Conservation (phyloP, 257 asterid species). For the Misopates orontium region DNA sequence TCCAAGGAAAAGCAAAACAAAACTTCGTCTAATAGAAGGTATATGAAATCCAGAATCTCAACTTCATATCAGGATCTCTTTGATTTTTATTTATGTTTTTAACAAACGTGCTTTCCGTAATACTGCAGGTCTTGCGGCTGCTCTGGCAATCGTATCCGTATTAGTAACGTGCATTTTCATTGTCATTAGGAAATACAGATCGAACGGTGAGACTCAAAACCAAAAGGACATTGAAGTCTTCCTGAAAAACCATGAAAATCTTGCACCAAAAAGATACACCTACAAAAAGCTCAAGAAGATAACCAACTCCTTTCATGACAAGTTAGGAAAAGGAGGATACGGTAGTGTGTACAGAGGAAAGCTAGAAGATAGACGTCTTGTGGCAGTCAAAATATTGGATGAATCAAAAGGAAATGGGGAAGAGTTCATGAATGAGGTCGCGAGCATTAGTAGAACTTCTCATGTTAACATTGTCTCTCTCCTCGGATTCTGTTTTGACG, state of each 20-base stretch:
- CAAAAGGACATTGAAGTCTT: constrained; percentile 22
- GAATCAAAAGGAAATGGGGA: constrained; percentile 29
- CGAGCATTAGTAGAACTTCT: constrained; percentile 47
- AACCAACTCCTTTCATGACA: constrained; percentile 26
- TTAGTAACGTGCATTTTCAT: too few relatives aligned
- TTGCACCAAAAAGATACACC: constrained; percentile 27
- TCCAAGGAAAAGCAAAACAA: too few relatives aligned
- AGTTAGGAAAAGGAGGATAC: constrained; percentile 43
- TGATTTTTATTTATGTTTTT: too few relatives aligned
- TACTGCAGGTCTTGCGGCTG: too few relatives aligned
- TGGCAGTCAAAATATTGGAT: constrained; percentile 38
- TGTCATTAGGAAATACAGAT: too few relatives aligned
- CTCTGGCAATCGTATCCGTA: too few relatives aligned
- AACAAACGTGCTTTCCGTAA: too few relatives aligned
- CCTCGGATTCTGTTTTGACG: constrained; percentile 42
- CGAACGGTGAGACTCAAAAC: background rate
- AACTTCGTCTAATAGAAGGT: too few relatives aligned
- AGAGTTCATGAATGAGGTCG: constrained; percentile 48
- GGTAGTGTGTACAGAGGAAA: constrained; percentile 39
- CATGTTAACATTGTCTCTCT: constrained; percentile 42
- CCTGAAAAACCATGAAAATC: background rate
- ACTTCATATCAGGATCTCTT: too few relatives aligned
- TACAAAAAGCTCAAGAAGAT: constrained; percentile 29
- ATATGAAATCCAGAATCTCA: too few relatives aligned
- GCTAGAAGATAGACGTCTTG: constrained; percentile 23